These are phyloP conservation scores for Tolypocladium ophioglossoides DNA, from an alignment of 2,329 filamentous ascomycete species.

Conservation along the genomic window DNA sequence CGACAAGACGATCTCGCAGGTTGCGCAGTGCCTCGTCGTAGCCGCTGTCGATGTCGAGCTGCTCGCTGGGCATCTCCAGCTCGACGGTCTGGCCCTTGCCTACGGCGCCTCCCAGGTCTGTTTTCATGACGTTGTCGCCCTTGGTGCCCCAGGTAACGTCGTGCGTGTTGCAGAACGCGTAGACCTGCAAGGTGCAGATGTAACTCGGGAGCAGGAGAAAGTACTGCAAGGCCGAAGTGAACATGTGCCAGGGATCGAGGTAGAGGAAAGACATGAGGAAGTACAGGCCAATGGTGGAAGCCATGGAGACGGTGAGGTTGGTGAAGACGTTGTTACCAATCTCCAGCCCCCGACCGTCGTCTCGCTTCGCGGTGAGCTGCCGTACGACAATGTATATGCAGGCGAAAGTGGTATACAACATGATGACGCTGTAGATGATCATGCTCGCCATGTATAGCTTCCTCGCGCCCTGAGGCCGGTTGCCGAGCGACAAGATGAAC, in stretches of 20 bases:
- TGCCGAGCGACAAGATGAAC: constrained; percentile 93
- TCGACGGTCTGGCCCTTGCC: constrained; percentile 75
- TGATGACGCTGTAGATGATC: constrained; percentile 85
- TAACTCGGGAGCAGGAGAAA: constrained; percentile 86
- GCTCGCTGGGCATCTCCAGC: constrained; percentile 94
- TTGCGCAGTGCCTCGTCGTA: constrained; percentile 97
- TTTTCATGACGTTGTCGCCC: constrained; percentile 90
- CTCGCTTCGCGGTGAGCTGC: constrained; percentile 52
- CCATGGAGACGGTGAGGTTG: constrained; percentile 83
- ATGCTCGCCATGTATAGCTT: constrained; percentile 82
- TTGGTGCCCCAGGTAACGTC: constrained; percentile 99
- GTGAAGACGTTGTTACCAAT: constrained; percentile 88
- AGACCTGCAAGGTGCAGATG: constrained; percentile 95
- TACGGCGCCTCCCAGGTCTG: constrained; percentile 79
- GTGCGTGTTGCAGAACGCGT: constrained; percentile 98
- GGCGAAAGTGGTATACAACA: constrained; percentile 90
- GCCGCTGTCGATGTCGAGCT: constrained; percentile 94
- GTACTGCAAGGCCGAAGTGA: constrained; percentile 85
- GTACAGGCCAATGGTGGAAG: constrained; percentile 85
- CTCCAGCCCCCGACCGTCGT: constrained; percentile 30
- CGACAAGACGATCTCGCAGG: constrained; percentile 84
- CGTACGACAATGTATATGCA: constrained; percentile 78
- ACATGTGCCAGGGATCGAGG: constrained; percentile 98
- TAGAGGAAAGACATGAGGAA: constrained; percentile 95
- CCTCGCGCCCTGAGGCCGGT: constrained; percentile 88